These are phyloP conservation scores for Solanum megistacrolobum DNA, from an alignment of 257 asterid species.

Conservation along the genomic window DNA sequence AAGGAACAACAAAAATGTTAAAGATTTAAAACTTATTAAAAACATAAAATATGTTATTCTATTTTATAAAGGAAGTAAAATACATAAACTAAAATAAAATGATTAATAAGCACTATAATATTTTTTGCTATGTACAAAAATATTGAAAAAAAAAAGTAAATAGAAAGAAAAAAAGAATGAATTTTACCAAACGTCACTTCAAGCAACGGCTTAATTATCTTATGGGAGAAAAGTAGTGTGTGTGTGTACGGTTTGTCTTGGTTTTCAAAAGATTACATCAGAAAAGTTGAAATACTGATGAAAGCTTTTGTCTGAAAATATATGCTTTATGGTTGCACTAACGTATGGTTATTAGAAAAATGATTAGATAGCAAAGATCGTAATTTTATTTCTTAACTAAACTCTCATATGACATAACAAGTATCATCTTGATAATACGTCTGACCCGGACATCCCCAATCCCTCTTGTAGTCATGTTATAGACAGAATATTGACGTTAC, in stretches of 20 bases:
- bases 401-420: not conserved
- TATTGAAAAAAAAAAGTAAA: not conserved
- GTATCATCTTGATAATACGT: not conserved
- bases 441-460: accelerated
- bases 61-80: not conserved
- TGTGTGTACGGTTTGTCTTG: not conserved
- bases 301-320: not conserved
- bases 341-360: not conserved
- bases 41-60: not conserved
- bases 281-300: not conserved
- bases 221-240: not conserved
- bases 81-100: not conserved
- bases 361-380: accelerated
- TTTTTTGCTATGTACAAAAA: not conserved
- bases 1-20: not conserved
- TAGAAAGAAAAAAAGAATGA: not conserved
- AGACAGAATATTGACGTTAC: not conserved
- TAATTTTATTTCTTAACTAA: not conserved
- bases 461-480: not conserved
- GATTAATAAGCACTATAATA: not conserved
- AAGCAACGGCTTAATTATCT: not conserved
- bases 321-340: not conserved
- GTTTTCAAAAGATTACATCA: not conserved
- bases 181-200: not conserved
- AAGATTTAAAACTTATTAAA: not conserved